Conservation (phyloP, 768 basidiomycete genomes). For the Ephemerocybe angulata region DNA sequence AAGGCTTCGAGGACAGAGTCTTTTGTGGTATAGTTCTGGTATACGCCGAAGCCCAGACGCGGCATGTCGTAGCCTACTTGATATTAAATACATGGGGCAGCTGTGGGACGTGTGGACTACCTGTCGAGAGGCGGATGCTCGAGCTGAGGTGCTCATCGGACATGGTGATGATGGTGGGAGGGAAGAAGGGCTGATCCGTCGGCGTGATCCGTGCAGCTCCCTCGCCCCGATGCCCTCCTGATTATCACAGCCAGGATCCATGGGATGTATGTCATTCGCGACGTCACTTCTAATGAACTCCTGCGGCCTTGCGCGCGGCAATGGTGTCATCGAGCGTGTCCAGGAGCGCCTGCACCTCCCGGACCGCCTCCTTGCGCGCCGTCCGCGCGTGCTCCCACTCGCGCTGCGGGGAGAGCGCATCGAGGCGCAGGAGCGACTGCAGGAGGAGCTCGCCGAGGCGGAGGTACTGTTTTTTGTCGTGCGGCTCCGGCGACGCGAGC, state of each 20-base stretch:
- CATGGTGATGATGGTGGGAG: background rate
- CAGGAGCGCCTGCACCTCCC: conserved; percentile 76
- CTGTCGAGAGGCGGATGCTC: background rate
- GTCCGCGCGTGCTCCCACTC: conserved; percentile 77
- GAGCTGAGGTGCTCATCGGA: background rate
- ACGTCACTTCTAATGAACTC: background rate
- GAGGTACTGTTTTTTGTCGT: conserved; percentile 33
- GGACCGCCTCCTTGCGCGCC: conserved; percentile 84
- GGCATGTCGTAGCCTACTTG: conserved; percentile 63
- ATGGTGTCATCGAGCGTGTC: conserved; percentile 77
- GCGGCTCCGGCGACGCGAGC: conserved; percentile 25
- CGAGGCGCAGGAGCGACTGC: conserved; percentile 83
- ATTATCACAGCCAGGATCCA: no score
- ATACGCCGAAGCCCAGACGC: conserved; percentile 67
- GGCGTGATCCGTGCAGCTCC: background rate
- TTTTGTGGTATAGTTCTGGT: conserved; percentile 56
- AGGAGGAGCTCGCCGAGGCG: conserved; percentile 79
- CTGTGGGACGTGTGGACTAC: background rate
- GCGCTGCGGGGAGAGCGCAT: conserved; percentile 70
- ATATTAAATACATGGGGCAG: background rate
- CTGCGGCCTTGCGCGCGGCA: conserved; percentile 23
- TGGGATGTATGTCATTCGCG: background rate
- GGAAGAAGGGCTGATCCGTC: background rate
- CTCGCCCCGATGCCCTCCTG: background rate
- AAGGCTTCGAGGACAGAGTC: conserved; percentile 60